Base-by-base conservation (phyloP, 2,329 filamentous ascomycete species). In the Colletotrichum cereale region DNA sequence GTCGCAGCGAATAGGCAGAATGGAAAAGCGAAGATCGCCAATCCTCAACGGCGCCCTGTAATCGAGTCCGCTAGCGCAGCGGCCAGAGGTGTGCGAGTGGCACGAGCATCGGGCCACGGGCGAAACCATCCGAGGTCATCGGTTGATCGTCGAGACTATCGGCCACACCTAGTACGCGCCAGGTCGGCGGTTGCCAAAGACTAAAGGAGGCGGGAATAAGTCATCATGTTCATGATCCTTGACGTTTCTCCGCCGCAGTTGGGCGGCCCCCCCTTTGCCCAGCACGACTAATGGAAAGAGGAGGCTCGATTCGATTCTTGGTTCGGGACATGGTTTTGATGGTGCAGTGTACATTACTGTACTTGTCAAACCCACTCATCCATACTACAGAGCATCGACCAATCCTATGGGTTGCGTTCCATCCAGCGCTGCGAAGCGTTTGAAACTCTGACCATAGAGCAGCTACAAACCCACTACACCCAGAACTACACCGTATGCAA, bases 381-480 rank as follows among this genome's bases (percentile, higher is more conserved):
- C 57, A 62, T 64, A 58, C 60, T 72, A 53, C 56, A 71, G 31
- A 69, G 60, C 60, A 60, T 60, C 57, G 57, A 24, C 63, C 57
- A 57, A 62, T 48, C 63, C 64, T 26, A 40, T 40, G 40, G 57
- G 31, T 29, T 50, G 34, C 53, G 47, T 66, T 48, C 62, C 55
- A 61, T 70, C 38, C 56, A 61, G 44, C 56, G 44, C 56, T 47
- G 47, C 31, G 52, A 61, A 67, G 57, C 36, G 57, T 42, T 47
- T 29, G 34, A 58, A 50, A 62, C 52, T 67, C 61, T 38, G 50
- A 52, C 68, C 68, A 71, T 57, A 63, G 64, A 47, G 65, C 52
- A 58, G 55, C 61, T 34, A 40, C 56, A 62, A 40, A 31, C 63
- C 48, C 42, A 67, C 50, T 50, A 44, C 66, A 48, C 38, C 63